Base-by-base conservation (phyloP, 179 eudicot species). In the Spergularia azorica region DNA sequence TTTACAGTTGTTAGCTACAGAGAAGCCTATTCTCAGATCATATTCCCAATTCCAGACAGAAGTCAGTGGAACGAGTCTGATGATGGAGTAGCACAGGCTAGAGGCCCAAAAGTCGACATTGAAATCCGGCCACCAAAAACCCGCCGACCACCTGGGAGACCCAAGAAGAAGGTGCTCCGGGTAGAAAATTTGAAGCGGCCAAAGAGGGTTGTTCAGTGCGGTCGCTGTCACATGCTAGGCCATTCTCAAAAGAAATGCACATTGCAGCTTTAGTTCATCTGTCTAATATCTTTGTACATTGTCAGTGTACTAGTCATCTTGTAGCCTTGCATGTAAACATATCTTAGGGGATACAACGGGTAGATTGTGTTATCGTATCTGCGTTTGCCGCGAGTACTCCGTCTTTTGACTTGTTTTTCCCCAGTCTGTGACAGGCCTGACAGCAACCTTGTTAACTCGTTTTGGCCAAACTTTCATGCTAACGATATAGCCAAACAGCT, bases 231-330 rank as follows among this genome's bases (percentile, higher is more conserved):
- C 82, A 80, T 95, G 97, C 81, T 95, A 69, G 99, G 97, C 8
- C 99, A 95, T 83, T 95, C 97, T 76, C 98, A 93, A 74, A 95
- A 95, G 86, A 95, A 95, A 83, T 95, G 99, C 86, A 72, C 95
- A 79, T 64, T 90, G 91, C 98, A 76, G 81, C 38, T 74, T 18
- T 86, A 74, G 64, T 71, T 70, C 63, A 36, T 57, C 26, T 2
- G 62, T 57, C 9, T 56, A n/a, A 36, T 15, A 71, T 17, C 26
- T 9, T 54, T 71, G 75, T 71, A 71, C 63, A 71, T n/a, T 43
- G 48, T 43, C n/a, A 57, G 64, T 71, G 36, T 57, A 71, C 20
- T 16, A 56, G n/a, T 71, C 50, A n/a, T 43, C 71, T 26, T 17
- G 43, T 52, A 18, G 0, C 38, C 71, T 32, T 3, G 67, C 38